Percentiles rank a stretch among this genome's conserved stretches.
Evolutionary conservation across 352 stramenopile genomes (phyloP).

Genomic region (Globisporangium nagaii): DNA sequence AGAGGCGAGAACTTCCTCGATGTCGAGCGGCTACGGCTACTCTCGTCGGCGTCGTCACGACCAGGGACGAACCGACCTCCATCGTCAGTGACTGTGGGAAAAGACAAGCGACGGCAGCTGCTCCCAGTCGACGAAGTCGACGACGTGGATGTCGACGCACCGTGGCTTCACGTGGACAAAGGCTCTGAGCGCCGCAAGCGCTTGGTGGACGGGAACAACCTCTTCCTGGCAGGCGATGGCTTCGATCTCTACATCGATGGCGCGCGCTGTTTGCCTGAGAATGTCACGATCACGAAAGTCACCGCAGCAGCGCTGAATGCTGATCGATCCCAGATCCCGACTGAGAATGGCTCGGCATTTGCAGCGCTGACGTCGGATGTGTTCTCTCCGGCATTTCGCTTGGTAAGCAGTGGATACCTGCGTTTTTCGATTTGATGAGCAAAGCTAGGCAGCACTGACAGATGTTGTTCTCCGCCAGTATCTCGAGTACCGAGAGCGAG

Average conservation of each 20-base stretch:
- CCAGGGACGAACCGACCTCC: conserved; percentile 21
- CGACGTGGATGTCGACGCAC: neutral
- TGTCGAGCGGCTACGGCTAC: conserved; percentile 22
- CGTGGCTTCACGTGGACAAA: conserved; percentile 43
- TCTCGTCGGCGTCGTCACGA: conserved; percentile 25
- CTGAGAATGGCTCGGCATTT: conserved; percentile 24
- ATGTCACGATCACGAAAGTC: conserved; percentile 60
- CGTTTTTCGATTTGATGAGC: neutral
- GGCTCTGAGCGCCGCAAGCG: conserved; percentile 18
- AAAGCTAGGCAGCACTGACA: neutral
- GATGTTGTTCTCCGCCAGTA: conserved; percentile 20
- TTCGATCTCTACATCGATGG: conserved; percentile 83
- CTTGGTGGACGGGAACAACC: conserved; percentile 9
- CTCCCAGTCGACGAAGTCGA: conserved; percentile 18
- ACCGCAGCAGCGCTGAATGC: conserved; percentile 53
- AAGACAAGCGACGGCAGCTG: conserved; percentile 18
- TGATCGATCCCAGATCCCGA: conserved; percentile 34
- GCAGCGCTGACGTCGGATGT: conserved; percentile 17
- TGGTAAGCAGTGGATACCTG: conserved; percentile 32
- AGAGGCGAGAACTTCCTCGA: conserved; percentile 21
- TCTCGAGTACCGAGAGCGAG: conserved; percentile 66
- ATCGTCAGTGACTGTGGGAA: conserved; percentile 12
- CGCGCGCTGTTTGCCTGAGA: conserved; percentile 69
- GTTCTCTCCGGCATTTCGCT: conserved; percentile 42
- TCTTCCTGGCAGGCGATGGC: conserved; percentile 59